Base-by-base conservation (phyloP, 169 alveolate species). In the Theileria equi region DNA sequence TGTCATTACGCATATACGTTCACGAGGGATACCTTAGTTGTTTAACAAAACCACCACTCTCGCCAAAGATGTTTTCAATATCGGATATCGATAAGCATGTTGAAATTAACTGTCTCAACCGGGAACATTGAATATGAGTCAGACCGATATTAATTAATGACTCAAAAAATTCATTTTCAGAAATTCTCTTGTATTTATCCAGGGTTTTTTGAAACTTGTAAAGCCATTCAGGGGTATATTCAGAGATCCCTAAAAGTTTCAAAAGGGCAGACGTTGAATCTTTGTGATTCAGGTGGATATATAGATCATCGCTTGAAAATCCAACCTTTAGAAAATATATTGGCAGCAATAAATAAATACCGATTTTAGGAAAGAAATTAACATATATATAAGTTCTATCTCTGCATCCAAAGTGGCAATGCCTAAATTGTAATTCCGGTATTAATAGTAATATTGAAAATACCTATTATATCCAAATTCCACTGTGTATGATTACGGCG, bases 401-500 rank as follows among this genome's bases (percentile, higher is more conserved):
- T 77, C 86, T 5, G 69, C 81, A 26, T 45, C 70, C 8, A 17
- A 29, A 16, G 38, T 54, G 44, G 65, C 35, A n/a, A 35, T 21
- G 17, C 70, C 65, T 54, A 31, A 6, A 5, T n/a, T 40, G 65
- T 0, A 31, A 38, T 40, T 61, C 68, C 67, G 11, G 61, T 35
- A n/a, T 41, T 64, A 5, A 67, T 61, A 28, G 21, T 58, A 0
- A 3, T 60, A 3, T 35, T 54, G 49, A 63, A 40, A 0, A 7
- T 11, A 43, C 70, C 80, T 13, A 77, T 62, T 26, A 77, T 53
- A 48, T 77, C 86, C 26, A 62, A 62, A 28, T 65, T 77, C 86
- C 86, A 77, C 53, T 77, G 86, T 6, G 43, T 25, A 63, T 77
- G 86, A 41, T 77, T 77, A 17, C 86, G 66, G 3, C 86, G 36